Conservation (phyloP, 768 basidiomycete genomes). For the Mycena latifolia region DNA sequence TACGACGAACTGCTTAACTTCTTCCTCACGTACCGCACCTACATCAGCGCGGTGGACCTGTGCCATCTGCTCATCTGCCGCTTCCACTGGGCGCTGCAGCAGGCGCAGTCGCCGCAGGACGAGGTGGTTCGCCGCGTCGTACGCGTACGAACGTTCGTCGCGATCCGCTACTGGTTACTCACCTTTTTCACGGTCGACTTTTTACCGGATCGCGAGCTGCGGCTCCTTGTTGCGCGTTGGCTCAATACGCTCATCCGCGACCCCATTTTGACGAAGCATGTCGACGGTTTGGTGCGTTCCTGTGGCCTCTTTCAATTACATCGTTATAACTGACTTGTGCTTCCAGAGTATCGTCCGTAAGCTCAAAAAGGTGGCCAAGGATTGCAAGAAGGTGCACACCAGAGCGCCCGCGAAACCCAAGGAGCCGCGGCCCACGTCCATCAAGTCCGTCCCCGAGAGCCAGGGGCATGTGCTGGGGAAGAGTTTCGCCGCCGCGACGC, state of each 20-base stretch:
- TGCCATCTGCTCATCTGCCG: conserved; percentile 86
- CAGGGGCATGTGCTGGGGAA: conserved; percentile 68
- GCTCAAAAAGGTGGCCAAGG: conserved; percentile 85
- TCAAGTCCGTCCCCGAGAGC: conserved; percentile 48
- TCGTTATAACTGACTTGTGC: conserved; percentile 13
- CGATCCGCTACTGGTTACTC: conserved; percentile 90
- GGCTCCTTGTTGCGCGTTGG: conserved; percentile 82
- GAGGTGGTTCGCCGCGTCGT: conserved; percentile 82
- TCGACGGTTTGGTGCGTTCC: conserved; percentile 77
- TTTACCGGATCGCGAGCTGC: conserved; percentile 81
- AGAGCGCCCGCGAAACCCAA: conserved; percentile 53
- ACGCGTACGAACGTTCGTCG: conserved; percentile 90
- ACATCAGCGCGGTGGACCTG: conserved; percentile 83
- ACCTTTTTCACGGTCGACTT: conserved; percentile 94
- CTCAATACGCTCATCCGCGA: conserved; percentile 82
- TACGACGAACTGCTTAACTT: conserved; percentile 91
- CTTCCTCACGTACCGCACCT: conserved; percentile 93
- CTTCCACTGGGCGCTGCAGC: conserved; percentile 89
- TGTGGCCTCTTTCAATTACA: too few species aligned
- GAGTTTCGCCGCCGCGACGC: conserved; percentile 73
- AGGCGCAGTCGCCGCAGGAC: conserved; percentile 64
- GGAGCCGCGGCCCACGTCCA: conserved; percentile 39
- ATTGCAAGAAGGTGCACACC: conserved; percentile 79
- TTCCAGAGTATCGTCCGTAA: conserved; percentile 84
- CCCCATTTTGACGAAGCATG: conserved; percentile 73